These are phyloP conservation scores for Dissophora globulifera DNA, from an alignment of 192 early-diverging fungal species.

Conservation along the genomic window DNA sequence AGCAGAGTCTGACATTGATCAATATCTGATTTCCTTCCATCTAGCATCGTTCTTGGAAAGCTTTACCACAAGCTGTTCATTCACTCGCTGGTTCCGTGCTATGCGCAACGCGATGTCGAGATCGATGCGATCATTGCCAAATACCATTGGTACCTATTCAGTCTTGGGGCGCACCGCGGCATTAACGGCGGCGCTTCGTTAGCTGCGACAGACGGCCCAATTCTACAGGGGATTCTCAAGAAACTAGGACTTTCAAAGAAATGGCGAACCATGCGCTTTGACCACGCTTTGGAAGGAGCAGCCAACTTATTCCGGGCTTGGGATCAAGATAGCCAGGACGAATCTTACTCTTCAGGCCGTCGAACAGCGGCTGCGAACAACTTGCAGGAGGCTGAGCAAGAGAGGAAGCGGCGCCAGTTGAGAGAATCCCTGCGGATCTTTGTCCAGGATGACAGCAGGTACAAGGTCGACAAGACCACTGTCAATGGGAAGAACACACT, in stretches of 20 bases:
- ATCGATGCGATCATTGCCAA: slow-evolving; percentile 43
- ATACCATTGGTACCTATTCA: slow-evolving; percentile 53
- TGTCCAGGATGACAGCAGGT: slow-evolving; percentile 37
- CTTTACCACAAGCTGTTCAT: slow-evolving; percentile 66
- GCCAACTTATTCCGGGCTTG: slow-evolving; percentile 43
- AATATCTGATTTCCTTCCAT: slow-evolving; percentile 1
- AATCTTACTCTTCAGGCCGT: not conserved
- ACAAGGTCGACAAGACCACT: slow-evolving; percentile 13
- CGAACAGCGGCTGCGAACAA: not conserved
- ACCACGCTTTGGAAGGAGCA: slow-evolving; percentile 35
- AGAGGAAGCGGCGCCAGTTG: slow-evolving; percentile 26
- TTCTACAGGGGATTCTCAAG: slow-evolving; percentile 50
- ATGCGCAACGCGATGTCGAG: slow-evolving; percentile 54
- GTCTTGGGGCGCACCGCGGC: slow-evolving; percentile 50
- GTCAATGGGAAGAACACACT: not conserved
- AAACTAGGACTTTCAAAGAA: slow-evolving; percentile 48
- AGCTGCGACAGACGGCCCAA: slow-evolving; percentile 36
- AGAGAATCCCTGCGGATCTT: slow-evolving; percentile 39
- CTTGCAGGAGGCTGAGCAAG: slow-evolving; percentile 34
- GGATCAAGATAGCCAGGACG: slow-evolving; percentile 23
- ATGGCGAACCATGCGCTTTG: slow-evolving; percentile 35
- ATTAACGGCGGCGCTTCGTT: slow-evolving; percentile 48
- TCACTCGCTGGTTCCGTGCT: slow-evolving; percentile 56
- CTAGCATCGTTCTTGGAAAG: slow-evolving; percentile 60
- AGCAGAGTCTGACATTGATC: too few species aligned